Conservation (phyloP, 106 monocot genomes). For the Platanthera guangdongensis region DNA sequence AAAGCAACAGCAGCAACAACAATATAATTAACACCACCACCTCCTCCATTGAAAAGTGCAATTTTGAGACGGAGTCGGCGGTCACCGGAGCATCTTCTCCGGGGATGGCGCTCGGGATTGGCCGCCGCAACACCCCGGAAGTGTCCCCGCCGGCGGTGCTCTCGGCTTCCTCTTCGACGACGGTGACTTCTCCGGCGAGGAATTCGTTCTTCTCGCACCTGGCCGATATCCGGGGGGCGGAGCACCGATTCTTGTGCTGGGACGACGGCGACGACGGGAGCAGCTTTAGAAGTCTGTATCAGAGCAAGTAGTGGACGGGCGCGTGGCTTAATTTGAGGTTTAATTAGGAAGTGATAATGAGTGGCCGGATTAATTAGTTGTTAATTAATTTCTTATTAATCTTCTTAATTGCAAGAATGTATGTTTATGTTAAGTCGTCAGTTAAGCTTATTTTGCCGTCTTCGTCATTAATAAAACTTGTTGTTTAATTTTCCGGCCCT, state of each 20-base stretch:
- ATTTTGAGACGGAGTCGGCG: constrained; percentile 3
- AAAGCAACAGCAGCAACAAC: neutral
- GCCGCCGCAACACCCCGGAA: neutral
- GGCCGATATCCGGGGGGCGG: constrained; percentile 11
- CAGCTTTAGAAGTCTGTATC: constrained; percentile 15
- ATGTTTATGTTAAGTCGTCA: neutral
- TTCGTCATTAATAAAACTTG: constrained; percentile 1
- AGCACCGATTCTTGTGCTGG: constrained; percentile 24
- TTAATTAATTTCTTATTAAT: neutral
- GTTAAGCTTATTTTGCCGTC: constrained; percentile 1
- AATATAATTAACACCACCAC: constrained; percentile 1
- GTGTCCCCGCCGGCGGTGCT: constrained; percentile 1
- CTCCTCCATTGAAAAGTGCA: neutral
- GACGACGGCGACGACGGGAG: constrained; percentile 11
- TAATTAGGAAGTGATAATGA: neutral
- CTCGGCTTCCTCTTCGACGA: constrained; percentile 20
- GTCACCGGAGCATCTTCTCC: constrained; percentile 9
- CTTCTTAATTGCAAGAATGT: neutral
- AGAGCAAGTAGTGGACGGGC: neutral
- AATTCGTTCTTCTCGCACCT: constrained; percentile 13
- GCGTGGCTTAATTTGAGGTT: neutral
- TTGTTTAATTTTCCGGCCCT: neutral
- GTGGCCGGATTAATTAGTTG: too few species aligned
- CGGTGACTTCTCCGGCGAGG: constrained; percentile 15
- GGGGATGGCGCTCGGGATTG: constrained; percentile 14